Conservation (phyloP, 1,284 basidiomycete genomes). For the Marasmius tenuissimus region DNA sequence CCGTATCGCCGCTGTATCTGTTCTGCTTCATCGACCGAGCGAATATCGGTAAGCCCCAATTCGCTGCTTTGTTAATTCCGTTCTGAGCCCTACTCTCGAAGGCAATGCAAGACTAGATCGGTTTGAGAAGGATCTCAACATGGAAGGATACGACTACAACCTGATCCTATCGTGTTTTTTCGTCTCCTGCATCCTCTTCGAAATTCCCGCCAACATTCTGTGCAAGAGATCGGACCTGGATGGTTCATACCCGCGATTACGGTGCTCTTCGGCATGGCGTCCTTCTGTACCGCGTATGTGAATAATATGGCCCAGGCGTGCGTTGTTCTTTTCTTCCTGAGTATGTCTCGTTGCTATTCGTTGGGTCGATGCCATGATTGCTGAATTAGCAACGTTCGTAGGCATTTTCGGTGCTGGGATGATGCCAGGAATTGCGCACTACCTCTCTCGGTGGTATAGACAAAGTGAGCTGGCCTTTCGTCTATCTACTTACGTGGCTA, state of each 20-base stretch:
- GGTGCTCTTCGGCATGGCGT: background rate
- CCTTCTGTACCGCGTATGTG: background rate
- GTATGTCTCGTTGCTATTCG: background rate
- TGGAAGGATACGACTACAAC: constrained; percentile 13
- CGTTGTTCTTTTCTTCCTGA: background rate
- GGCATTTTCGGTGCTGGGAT: background rate
- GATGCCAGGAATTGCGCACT: background rate
- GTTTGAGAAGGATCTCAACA: constrained; percentile 8
- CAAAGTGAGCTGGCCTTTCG: background rate
- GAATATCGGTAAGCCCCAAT: background rate
- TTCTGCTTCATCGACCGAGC: background rate
- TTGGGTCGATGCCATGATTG: background rate
- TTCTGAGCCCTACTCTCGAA: background rate
- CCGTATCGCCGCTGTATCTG: background rate
- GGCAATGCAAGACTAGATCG: constrained; percentile 9
- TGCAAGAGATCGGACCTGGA: background rate
- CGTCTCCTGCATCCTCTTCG: background rate
- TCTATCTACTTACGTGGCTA: background rate
- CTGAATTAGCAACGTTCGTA: background rate
- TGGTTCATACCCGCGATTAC: background rate
- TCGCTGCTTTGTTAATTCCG: no score
- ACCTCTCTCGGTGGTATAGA: background rate
- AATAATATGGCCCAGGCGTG: background rate
- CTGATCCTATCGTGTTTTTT: constrained; percentile 3
- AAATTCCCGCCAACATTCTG: background rate